A percentile compares a stretch with the other conserved stretches of the same genome.
Evolutionary conservation across 2,329 filamentous ascomycete genomes (phyloP).

Genomic region (Decorospora gaudefroyi): DNA sequence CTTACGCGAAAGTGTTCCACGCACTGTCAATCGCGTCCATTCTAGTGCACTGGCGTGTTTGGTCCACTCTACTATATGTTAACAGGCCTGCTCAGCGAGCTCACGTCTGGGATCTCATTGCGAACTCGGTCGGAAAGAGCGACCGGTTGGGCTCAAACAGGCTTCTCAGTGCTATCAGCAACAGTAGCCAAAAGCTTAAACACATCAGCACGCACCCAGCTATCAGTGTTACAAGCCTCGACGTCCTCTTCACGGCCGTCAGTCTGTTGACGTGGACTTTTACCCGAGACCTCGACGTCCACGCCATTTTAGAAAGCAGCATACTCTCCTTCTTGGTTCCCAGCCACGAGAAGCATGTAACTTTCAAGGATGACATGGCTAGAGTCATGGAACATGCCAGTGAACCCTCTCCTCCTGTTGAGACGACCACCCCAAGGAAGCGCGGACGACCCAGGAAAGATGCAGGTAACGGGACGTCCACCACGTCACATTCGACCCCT

Average conservation of each 20-base stretch:
- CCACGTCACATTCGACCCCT: conserved; percentile 10
- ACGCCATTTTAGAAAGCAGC: conserved; percentile 54
- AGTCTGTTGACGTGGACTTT: conserved; percentile 64
- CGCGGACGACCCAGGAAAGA: conserved; percentile 37
- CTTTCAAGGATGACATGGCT: conserved; percentile 21
- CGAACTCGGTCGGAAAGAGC: conserved; percentile 52
- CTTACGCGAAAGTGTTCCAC: conserved; percentile 56
- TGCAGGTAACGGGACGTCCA: conserved; percentile 19
- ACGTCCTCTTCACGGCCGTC: conserved; percentile 61
- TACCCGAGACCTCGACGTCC: conserved; percentile 56
- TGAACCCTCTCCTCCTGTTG: conserved; percentile 12
- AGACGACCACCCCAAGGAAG: conserved; percentile 27
- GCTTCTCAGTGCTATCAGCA: conserved; percentile 32
- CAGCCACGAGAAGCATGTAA: conserved; percentile 38
- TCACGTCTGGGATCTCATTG: conserved; percentile 40
- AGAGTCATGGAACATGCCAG: conserved; percentile 13
- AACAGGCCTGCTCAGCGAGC: conserved; percentile 56
- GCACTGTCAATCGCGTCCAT: conserved; percentile 53
- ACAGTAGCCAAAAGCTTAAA: conserved; percentile 51
- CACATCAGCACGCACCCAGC: conserved; percentile 61
- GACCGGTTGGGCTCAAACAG: conserved; percentile 44
- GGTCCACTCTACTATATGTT: conserved; percentile 51
- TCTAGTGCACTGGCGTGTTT: conserved; percentile 54
- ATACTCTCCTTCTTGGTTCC: conserved; percentile 36
- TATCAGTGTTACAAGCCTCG: conserved; percentile 61